These are phyloP conservation scores for Jatropha podagrica DNA, from an alignment of 441 rosid species.

Conservation along the genomic window DNA sequence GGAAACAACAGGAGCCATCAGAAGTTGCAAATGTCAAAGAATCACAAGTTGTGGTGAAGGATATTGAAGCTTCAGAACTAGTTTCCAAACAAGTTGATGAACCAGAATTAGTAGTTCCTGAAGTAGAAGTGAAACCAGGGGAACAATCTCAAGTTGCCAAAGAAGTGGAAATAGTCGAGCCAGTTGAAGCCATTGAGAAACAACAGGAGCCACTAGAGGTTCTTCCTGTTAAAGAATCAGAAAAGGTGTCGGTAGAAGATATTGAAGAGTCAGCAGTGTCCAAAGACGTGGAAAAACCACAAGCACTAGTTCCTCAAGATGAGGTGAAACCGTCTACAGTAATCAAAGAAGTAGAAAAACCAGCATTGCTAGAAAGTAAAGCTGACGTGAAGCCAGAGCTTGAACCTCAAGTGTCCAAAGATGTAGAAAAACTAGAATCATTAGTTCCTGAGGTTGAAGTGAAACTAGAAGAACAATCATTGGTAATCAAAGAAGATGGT, in stretches of 20 bases:
- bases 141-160: conserved; percentile 8
- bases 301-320: conserved; percentile 24
- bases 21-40: conserved; percentile 17
- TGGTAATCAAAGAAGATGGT: background rate
- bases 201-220: conserved; percentile 13
- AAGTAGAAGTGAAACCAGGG: conserved; percentile 12
- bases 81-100: conserved; percentile 15
- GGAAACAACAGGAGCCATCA: conserved; percentile 3
- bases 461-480: conserved; percentile 9
- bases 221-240: conserved; percentile 16
- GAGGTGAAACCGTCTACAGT: conserved; percentile 16
- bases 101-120: conserved; percentile 19
- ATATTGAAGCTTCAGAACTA: conserved; percentile 13
- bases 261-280: background rate
- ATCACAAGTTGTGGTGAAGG: background rate
- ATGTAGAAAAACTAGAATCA: conserved; percentile 4
- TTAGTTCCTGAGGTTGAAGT: conserved; percentile 18
- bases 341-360: conserved; percentile 19
- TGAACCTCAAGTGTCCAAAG: conserved; percentile 8
- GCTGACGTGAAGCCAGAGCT: background rate
- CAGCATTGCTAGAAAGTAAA: conserved; percentile 13
- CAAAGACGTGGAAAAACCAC: conserved; percentile 11
- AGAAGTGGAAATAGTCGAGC: conserved; percentile 19
- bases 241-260: background rate
- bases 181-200: background rate